Percentiles rank a stretch among this genome's conserved stretches.
Evolutionary conservation across 2,329 filamentous ascomycete species (phyloP).

Genomic region (Microdochium nivale): DNA sequence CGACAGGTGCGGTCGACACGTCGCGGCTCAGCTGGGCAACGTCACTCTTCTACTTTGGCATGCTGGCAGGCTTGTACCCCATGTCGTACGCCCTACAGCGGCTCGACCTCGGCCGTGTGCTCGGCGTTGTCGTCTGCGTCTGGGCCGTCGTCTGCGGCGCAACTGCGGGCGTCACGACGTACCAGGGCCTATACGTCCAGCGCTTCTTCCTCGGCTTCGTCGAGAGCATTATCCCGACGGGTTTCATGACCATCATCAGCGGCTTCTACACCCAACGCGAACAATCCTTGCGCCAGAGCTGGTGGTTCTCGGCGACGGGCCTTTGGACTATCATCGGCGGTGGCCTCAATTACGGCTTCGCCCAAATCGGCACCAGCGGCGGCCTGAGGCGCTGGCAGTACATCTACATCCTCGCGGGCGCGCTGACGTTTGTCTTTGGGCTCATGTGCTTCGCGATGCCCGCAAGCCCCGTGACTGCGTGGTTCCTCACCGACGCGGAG

Average conservation of each 20-base stretch:
- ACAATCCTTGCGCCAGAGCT: slow-evolving; percentile 55
- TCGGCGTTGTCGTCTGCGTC: slow-evolving; percentile 53
- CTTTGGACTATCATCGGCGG: slow-evolving; percentile 56
- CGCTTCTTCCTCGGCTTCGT: slow-evolving; percentile 57
- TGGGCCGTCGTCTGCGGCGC: slow-evolving; percentile 62
- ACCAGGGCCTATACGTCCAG: slow-evolving; percentile 56
- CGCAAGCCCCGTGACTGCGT: slow-evolving; percentile 56
- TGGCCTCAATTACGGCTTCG: slow-evolving; percentile 59
- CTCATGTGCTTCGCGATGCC: slow-evolving; percentile 57
- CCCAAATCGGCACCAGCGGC: slow-evolving; percentile 45
- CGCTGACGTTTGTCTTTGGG: slow-evolving; percentile 55
- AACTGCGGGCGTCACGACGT: slow-evolving; percentile 57
- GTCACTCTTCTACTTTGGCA: slow-evolving; percentile 73
- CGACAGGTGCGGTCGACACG: slow-evolving; percentile 54
- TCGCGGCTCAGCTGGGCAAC: slow-evolving; percentile 67
- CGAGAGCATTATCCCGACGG: slow-evolving; percentile 57
- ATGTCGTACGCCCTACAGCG: slow-evolving; percentile 64
- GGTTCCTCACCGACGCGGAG: slow-evolving; percentile 59
- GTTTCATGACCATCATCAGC: slow-evolving; percentile 56
- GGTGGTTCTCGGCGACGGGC: slow-evolving; percentile 56
- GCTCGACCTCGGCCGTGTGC: slow-evolving; percentile 54
- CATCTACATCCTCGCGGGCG: slow-evolving; percentile 59
- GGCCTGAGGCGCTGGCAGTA: slow-evolving; percentile 57
- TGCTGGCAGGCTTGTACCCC: slow-evolving; percentile 66
- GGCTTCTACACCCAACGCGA: slow-evolving; percentile 58